phyloP scores from a whole-genome alignment of 2,329 filamentous ascomycete genomes.

The Alternaria metachromatica region DNA sequence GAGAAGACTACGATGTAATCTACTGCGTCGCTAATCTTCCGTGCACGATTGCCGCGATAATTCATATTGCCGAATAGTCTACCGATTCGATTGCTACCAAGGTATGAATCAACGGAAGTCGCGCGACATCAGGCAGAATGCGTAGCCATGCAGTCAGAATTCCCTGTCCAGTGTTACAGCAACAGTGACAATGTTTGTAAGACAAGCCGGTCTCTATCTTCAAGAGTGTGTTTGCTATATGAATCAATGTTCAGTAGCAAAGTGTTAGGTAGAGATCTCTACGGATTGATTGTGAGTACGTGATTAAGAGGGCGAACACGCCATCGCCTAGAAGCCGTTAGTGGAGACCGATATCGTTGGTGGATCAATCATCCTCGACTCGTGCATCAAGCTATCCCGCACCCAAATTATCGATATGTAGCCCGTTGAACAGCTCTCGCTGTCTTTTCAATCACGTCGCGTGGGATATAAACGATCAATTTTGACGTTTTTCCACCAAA shows the following conservation, averaged over 20 bases:
- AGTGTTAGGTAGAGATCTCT: background rate
- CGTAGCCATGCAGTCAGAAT: background rate
- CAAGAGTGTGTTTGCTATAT: background rate
- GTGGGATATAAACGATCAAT: rapidly evolving
- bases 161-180: background rate
- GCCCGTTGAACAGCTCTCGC: background rate
- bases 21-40: background rate
- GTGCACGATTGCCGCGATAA: background rate
- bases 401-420: background rate
- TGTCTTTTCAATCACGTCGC: too few species aligned
- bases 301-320: background rate
- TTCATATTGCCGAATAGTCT: background rate
- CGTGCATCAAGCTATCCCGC: background rate
- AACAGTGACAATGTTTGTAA: background rate
- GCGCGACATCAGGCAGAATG: background rate
- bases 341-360: background rate
- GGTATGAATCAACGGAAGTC: background rate
- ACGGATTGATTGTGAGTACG: background rate
- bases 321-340: background rate
- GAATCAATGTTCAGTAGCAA: background rate
- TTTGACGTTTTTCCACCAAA: background rate
- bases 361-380: background rate
- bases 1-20: background rate
- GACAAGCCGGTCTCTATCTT: background rate
- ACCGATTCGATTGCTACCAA: background rate